A percentile compares a stretch with the other conserved stretches of the same genome.
Conservation (phyloP, 2,329 filamentous ascomycete genomes). For the Colletotrichum gloeosporioides region DNA sequence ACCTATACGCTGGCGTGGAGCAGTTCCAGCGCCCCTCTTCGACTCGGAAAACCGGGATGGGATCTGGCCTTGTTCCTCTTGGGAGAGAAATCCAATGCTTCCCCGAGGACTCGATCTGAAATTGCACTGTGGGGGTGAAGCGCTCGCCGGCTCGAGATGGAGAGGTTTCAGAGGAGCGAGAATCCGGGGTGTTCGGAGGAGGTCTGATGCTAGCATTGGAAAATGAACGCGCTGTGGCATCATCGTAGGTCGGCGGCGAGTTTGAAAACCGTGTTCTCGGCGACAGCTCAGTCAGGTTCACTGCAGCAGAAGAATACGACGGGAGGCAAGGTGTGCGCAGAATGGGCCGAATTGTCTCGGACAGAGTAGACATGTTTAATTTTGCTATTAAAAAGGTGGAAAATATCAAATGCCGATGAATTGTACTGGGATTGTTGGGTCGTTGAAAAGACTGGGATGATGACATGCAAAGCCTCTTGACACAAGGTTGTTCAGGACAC, state of each 20-base stretch:
- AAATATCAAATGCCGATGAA: not conserved
- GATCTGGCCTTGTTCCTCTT: conserved; percentile 35
- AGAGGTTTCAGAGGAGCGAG: not conserved
- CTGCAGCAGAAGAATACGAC: not conserved
- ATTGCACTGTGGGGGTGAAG: conserved; percentile 48
- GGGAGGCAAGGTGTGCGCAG: not conserved
- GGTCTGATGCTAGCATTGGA: not conserved
- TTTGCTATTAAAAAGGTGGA: not conserved
- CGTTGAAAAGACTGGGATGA: not conserved
- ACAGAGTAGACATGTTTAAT: not conserved
- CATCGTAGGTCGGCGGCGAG: conserved; percentile 33
- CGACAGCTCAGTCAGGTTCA: not conserved
- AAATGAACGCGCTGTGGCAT: conserved; percentile 22
- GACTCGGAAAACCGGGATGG: conserved; percentile 49
- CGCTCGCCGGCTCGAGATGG: conserved; percentile 2
- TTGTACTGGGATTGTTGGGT: not conserved
- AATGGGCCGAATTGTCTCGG: not conserved
- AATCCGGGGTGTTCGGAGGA: not conserved
- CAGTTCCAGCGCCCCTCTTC: conserved; percentile 29
- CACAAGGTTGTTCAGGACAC: not conserved
- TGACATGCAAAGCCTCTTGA: not conserved
- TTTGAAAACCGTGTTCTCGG: not conserved
- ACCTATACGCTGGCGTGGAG: conserved; percentile 46
- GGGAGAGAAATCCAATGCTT: conserved; percentile 49
- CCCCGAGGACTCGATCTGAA: conserved; percentile 56